Base-by-base conservation (phyloP, 1,284 basidiomycete species). In the Ustilago esculenta region DNA sequence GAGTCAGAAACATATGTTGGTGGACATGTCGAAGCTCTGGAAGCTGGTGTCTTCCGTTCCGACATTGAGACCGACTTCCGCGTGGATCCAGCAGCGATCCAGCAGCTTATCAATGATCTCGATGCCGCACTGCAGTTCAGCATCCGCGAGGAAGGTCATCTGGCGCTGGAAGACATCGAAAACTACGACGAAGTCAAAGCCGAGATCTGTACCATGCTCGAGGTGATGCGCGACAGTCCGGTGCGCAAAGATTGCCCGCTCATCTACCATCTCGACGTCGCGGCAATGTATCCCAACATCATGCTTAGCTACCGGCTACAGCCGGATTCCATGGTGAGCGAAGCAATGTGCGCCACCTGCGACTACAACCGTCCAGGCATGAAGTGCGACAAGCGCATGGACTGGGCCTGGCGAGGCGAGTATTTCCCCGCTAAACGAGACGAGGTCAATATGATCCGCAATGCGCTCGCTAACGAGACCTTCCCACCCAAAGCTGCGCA, bases 271-370 rank as follows among this genome's bases (percentile, higher is more conserved):
- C 84, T 98, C 79, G 96, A 99, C 80, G 96, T 99, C 65, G 96
- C 96, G 1, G 96, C 96, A 72, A 99, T 99, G 96, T 98, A 99
- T 81, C 96, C 96, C 57, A 99, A 98, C 84, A 98, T 99, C 88
- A 99, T 99, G 96, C 90, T 99, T 85, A 97, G 94, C 25, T 98
- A 99, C 82, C 92, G 96, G 51, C 87, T 99, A 3, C 96, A 99
- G 77, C 96, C 96, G 2, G 96, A 99, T 83, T 96, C 96, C 1
- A 92, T 98, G 83, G 92, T 98, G 15, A 92, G 95, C 80, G 96
- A 98, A 83, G 89, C 94, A 8, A 91, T 90, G 39, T 99, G 96
- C 81, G 96, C 96, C 0, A 94, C 97, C 6, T 99, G 96, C 84
- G 96, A 99, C 84, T 98, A 91, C 83, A 99, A 99, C 79, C 88